phyloP scores from a whole-genome alignment of 179 eudicot genomes.

The Spergularia azorica region DNA sequence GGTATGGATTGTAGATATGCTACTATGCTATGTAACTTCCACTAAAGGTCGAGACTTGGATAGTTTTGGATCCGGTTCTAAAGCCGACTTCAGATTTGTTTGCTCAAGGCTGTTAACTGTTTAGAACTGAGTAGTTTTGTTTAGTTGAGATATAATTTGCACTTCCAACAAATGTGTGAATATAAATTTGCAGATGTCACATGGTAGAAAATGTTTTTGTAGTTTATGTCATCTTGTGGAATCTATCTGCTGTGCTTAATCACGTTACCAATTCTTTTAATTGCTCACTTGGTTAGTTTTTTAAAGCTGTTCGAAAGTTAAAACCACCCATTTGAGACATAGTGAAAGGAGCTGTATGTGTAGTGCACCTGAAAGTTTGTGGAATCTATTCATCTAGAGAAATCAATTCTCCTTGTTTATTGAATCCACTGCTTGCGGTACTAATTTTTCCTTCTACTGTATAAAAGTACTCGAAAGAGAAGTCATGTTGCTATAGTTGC shows the following conservation, averaged over 20 bases:
- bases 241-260: not conserved
- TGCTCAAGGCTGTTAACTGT: not conserved
- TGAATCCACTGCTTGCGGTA: not conserved
- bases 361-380: not conserved
- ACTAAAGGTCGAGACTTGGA: not conserved
- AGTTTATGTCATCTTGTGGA: not conserved
- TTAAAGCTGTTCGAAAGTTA: not conserved
- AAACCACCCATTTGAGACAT: not conserved
- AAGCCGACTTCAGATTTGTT: not conserved
- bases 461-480: not conserved
- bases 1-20: slow-evolving; percentile 40
- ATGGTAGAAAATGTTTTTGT: not conserved
- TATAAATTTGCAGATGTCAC: not conserved
- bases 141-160: not conserved
- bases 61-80: slow-evolving; percentile 2
- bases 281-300: not conserved
- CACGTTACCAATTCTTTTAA: not conserved
- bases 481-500: not conserved
- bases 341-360: not conserved
- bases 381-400: not conserved
- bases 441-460: too few relatives aligned
- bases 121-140: not conserved
- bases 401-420: not conserved
- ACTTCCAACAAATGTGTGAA: not conserved
- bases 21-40: not conserved